These are phyloP conservation scores for Galeopsis tetrahit DNA, from an alignment of 257 asterid species.

Conservation along the genomic window DNA sequence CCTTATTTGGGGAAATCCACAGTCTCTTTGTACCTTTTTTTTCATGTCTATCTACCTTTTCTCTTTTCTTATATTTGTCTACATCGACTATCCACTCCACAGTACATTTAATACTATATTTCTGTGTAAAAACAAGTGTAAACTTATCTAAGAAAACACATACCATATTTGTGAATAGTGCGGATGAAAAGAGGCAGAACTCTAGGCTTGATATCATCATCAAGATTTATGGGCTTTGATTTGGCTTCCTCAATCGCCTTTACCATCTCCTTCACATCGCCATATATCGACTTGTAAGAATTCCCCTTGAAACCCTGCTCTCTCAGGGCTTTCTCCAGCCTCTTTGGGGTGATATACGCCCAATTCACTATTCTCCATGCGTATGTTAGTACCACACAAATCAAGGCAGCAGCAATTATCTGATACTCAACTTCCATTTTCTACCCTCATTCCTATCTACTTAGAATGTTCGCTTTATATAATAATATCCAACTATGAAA, in stretches of 20 bases:
- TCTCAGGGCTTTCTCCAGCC: constrained; percentile 41
- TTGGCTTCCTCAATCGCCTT: constrained; percentile 22
- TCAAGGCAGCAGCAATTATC: too few species aligned
- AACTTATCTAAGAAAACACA: background rate
- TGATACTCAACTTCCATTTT: constrained; percentile 32
- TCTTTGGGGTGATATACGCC: constrained; percentile 50
- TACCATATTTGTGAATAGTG: constrained; percentile 45
- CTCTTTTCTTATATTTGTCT: too few species aligned
- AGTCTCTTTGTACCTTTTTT: too few species aligned
- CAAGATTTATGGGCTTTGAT: constrained; percentile 43
- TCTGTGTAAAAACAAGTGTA: too few species aligned
- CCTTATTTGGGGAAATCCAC: too few species aligned
- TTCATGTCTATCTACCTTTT: too few species aligned
- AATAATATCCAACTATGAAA: background rate
- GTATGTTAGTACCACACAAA: too few species aligned
- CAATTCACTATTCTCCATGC: constrained; percentile 51
- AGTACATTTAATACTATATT: too few species aligned
- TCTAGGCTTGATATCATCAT: constrained; percentile 44
- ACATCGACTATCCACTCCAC: too few species aligned
- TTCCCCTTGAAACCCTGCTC: constrained; percentile 55
- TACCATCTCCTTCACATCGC: constrained; percentile 45
- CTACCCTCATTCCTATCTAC: background rate
- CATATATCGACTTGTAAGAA: constrained; percentile 39
- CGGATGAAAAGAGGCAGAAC: constrained; percentile 22
- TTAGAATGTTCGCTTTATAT: background rate